Evolutionary conservation across 1,284 basidiomycete genomes (phyloP).

Genomic region (Mycosarcoma maydis): DNA sequence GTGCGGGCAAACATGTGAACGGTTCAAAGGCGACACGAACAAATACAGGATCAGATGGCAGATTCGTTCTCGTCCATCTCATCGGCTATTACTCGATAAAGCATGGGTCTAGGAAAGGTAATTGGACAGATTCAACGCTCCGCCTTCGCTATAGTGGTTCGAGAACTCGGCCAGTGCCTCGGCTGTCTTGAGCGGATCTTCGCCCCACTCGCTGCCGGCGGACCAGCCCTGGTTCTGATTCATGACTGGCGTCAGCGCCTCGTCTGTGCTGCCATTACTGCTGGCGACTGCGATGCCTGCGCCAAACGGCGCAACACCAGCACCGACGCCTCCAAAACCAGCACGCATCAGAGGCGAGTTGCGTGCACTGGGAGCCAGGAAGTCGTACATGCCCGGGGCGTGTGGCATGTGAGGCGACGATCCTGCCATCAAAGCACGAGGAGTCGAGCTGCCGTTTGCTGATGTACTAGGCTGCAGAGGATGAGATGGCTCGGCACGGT

Average conservation of each 20-base stretch:
- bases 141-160: constrained; percentile 34
- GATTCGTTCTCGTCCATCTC: too few relatives aligned
- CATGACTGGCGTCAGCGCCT: constrained; percentile 46
- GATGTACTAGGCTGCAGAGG: constrained; percentile 35
- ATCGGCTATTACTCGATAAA: neutral
- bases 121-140: constrained; percentile 37
- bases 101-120: constrained; percentile 22
- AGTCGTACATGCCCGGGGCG: constrained; percentile 46
- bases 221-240: constrained; percentile 41
- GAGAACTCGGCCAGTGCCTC: constrained; percentile 45
- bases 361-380: constrained; percentile 42
- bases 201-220: constrained; percentile 43
- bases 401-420: constrained; percentile 44
- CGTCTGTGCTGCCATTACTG: constrained; percentile 48
- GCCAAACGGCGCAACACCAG: neutral
- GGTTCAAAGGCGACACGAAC: neutral
- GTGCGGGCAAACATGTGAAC: constrained; percentile 2
- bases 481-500: constrained; percentile 8
- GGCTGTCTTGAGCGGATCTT: constrained; percentile 49
- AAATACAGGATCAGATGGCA: constrained; percentile 6
- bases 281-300: constrained; percentile 25
- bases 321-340: constrained; percentile 7
- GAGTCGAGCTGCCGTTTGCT: constrained; percentile 40
- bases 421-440: constrained; percentile 21
- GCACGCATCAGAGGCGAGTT: constrained; percentile 40